Percentiles rank a stretch among this genome's conserved stretches.
These are phyloP conservation scores for Cutaneotrichosporon cyanovorans DNA, from an alignment of 1,284 basidiomycete species.

Conservation along the genomic window DNA sequence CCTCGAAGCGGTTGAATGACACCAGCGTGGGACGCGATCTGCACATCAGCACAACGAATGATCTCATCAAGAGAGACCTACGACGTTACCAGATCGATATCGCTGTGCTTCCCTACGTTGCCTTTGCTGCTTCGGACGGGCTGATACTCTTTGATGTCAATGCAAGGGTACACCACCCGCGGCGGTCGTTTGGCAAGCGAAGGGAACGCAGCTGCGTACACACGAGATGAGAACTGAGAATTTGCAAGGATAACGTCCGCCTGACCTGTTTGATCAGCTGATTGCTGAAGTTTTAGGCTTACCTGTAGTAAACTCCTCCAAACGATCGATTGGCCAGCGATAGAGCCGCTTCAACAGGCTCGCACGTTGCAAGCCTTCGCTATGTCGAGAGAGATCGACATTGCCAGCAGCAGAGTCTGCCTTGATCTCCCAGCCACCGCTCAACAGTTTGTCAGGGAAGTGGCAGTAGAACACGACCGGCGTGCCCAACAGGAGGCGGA, in stretches of 20 bases:
- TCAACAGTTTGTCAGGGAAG: slow-evolving; percentile 88
- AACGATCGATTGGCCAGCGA: slow-evolving; percentile 76
- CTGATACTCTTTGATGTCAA: slow-evolving; percentile 68
- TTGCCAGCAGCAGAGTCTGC: slow-evolving; percentile 21
- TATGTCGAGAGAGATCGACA: slow-evolving; percentile 65
- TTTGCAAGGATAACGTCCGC: slow-evolving; percentile 88
- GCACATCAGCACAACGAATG: slow-evolving; percentile 4
- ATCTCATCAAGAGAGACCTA: slow-evolving; percentile 53
- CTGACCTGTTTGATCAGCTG: slow-evolving; percentile 52
- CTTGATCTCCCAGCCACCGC: slow-evolving; percentile 39
- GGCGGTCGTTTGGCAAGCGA: slow-evolving; percentile 57
- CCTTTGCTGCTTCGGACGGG: slow-evolving; percentile 23
- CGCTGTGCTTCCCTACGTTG: slow-evolving; percentile 35
- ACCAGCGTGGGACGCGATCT: slow-evolving; percentile 70
- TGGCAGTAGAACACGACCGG: slow-evolving; percentile 96
- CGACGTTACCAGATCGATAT: slow-evolving; percentile 59
- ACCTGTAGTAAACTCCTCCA: slow-evolving; percentile 88
- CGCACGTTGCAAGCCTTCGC: slow-evolving; percentile 33
- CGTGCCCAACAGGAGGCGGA: slow-evolving; percentile 60
- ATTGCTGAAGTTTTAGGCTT: slow-evolving; percentile 30
- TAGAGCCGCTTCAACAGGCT: slow-evolving; percentile 65
- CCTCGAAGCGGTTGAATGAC: slow-evolving; percentile 91
- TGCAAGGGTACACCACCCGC: slow-evolving; percentile 82
- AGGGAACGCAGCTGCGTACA: slow-evolving; percentile 70
- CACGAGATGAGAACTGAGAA: slow-evolving; percentile 75